Evolutionary conservation across 257 asterid genomes (phyloP).

Genomic region (Nicotiana tabacum): DNA sequence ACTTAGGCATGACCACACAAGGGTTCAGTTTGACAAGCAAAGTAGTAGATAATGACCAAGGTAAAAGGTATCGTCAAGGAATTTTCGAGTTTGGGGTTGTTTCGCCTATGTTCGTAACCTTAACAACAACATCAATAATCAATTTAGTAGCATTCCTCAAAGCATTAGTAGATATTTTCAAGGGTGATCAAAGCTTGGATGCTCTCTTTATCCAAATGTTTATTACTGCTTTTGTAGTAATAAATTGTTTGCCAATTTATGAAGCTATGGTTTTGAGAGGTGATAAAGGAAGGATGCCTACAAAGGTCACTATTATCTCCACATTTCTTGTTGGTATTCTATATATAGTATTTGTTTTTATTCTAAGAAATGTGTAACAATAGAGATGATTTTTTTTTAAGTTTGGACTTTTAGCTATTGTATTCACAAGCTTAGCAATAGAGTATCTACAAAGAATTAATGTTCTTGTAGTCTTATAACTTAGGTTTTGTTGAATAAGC

Average conservation of each 20-base stretch:
- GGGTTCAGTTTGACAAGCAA: conserved; percentile 69
- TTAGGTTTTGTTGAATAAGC: not conserved
- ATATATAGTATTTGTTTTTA: conserved; percentile 9
- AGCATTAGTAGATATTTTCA: conserved; percentile 23
- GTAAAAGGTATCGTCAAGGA: conserved; percentile 54
- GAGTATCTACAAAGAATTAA: not conserved
- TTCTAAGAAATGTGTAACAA: not conserved
- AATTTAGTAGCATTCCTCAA: conserved; percentile 22
- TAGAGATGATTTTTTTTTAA: not conserved
- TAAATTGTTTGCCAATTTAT: conserved; percentile 56
- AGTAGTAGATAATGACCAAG: conserved; percentile 42
- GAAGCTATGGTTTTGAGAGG: conserved; percentile 59
- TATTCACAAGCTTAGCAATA: not conserved
- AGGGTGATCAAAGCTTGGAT: conserved; percentile 18
- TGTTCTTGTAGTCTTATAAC: no score
- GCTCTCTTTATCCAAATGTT: conserved; percentile 29
- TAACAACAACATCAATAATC: not conserved
- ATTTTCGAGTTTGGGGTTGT: conserved; percentile 53
- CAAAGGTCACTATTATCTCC: conserved; percentile 35
- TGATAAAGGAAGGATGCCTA: conserved; percentile 62
- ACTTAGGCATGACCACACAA: conserved; percentile 44
- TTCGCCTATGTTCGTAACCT: conserved; percentile 43
- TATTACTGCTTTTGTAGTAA: conserved; percentile 47
- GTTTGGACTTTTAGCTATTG: not conserved
- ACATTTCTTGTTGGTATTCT: conserved; percentile 29